Evolutionary conservation across 306 rosid species (phyloP).

Genomic region (Dryas drummondii): DNA sequence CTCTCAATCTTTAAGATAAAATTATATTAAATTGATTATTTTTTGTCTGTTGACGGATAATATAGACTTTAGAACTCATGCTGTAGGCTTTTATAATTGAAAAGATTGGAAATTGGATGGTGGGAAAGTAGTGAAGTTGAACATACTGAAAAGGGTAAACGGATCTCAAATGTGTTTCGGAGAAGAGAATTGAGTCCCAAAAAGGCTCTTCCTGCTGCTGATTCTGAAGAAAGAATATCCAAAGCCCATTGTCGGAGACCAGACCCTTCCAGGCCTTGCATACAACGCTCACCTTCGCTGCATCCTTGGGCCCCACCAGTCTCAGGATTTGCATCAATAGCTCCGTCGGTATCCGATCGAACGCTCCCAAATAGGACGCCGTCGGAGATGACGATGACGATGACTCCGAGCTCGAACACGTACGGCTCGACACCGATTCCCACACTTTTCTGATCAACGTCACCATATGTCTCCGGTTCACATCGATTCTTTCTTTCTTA

Average conservation of each 20-base stretch:
- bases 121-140: not conserved
- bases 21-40: not conserved
- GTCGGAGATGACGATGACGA: not conserved
- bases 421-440: constrained; percentile 44
- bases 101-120: not conserved
- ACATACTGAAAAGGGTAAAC: constrained; percentile 64
- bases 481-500: not conserved
- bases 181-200: constrained; percentile 58
- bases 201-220: constrained; percentile 27
- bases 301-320: constrained; percentile 67
- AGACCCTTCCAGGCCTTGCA: constrained; percentile 49
- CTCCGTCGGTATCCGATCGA: constrained; percentile 66
- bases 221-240: constrained; percentile 61
- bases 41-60: not conserved
- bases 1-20: not conserved
- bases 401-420: constrained; percentile 16
- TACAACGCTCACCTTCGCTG: constrained; percentile 41
- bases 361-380: constrained; percentile 31
- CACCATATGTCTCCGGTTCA: constrained; percentile 26
- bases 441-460: constrained; percentile 54
- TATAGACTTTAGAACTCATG: not conserved
- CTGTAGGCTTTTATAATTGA: not conserved
- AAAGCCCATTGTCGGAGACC: constrained; percentile 49
- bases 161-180: constrained; percentile 51
- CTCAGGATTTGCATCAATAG: constrained; percentile 52